Evolutionary conservation across 192 early-diverging fungal species (phyloP).

Genomic region (Geranomyces michiganensis): DNA sequence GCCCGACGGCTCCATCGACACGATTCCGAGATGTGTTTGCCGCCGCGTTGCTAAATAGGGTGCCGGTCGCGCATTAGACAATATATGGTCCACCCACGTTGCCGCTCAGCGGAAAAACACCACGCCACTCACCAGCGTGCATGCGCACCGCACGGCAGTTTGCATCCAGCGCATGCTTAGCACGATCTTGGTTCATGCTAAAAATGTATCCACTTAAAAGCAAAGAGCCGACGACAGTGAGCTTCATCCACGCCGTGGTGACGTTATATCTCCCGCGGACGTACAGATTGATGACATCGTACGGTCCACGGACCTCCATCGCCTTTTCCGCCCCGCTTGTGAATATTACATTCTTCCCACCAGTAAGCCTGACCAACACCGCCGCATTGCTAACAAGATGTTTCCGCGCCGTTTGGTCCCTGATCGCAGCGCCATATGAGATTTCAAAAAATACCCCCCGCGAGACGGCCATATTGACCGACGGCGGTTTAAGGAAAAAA

Average conservation of each 20-base stretch:
- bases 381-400: conserved; percentile 70
- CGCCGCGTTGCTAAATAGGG: conserved; percentile 49
- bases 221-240: neutral
- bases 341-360: conserved; percentile 79
- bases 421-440: conserved; percentile 64
- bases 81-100: too few relatives aligned
- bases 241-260: neutral
- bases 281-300: conserved; percentile 81
- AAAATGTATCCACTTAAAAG: conserved; percentile 58
- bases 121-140: conserved; percentile 48
- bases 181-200: conserved; percentile 58
- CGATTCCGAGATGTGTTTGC: conserved; percentile 50
- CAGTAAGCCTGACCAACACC: conserved; percentile 66
- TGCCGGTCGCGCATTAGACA: too few relatives aligned
- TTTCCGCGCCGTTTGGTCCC: conserved; percentile 60
- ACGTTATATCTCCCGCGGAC: neutral
- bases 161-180: conserved; percentile 58
- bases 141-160: conserved; percentile 58
- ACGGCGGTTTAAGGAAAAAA: conserved; percentile 68
- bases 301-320: conserved; percentile 73
- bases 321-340: conserved; percentile 68
- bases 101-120: neutral
- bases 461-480: conserved; percentile 67
- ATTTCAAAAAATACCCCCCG: conserved; percentile 84
- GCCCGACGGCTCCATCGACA: conserved; percentile 38